Percentiles rank a stretch among this genome's conserved stretches.
Evolutionary conservation across 2,329 filamentous ascomycete species (phyloP).

Genomic region (Colletotrichum sp.): DNA sequence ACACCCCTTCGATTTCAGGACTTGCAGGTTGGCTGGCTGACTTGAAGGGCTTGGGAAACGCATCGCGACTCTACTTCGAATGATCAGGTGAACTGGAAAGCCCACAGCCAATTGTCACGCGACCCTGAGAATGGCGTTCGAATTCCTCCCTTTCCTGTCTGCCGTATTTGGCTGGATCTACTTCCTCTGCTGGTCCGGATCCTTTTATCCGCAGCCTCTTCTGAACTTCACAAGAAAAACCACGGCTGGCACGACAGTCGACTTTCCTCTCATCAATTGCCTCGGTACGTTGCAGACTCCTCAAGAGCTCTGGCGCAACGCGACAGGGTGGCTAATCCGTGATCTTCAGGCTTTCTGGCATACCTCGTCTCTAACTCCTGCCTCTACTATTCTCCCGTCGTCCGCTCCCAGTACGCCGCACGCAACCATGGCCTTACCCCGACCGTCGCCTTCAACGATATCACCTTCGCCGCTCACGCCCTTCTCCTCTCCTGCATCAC

Average conservation of each 20-base stretch:
- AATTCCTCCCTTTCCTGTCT: conserved; percentile 55
- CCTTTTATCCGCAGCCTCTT: conserved; percentile 91
- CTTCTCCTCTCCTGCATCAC: conserved; percentile 73
- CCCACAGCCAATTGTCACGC: neutral
- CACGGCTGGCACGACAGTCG: conserved; percentile 83
- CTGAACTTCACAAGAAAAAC: conserved; percentile 79
- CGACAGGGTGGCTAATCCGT: neutral
- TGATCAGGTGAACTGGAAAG: neutral
- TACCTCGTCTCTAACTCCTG: conserved; percentile 78
- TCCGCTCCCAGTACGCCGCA: conserved; percentile 82
- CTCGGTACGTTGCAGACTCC: conserved; percentile 48
- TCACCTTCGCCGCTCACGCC: conserved; percentile 86
- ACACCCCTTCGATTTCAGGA: neutral
- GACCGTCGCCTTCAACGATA: conserved; percentile 88
- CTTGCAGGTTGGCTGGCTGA: neutral
- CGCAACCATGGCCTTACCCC: conserved; percentile 78
- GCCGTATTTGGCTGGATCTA: conserved; percentile 78
- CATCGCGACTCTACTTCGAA: neutral
- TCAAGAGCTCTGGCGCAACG: neutral
- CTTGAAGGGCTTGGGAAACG: neutral
- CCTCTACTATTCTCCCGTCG: conserved; percentile 79
- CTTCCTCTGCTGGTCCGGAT: conserved; percentile 79
- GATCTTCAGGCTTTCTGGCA: conserved; percentile 67
- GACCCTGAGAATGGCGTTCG: conserved; percentile 21
- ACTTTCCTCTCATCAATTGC: conserved; percentile 81